A percentile compares a stretch with the other conserved stretches of the same genome.
phyloP scores from a whole-genome alignment of 1,284 basidiomycete genomes.

The Ustilago bromivora region DNA sequence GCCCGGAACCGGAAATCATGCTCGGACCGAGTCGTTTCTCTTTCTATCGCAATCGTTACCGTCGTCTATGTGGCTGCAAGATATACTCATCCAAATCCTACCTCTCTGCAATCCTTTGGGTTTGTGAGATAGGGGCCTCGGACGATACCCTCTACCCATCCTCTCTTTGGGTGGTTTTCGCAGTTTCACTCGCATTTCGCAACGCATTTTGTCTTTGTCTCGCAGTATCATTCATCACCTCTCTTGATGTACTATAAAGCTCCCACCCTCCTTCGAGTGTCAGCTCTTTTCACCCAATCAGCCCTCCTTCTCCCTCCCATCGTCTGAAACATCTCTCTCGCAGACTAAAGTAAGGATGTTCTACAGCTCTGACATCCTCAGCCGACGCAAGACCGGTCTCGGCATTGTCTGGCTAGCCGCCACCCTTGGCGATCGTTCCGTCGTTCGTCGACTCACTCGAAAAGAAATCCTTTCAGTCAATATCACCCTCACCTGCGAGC shows the following conservation, averaged over 20 bases:
- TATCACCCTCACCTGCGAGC: constrained; percentile 42
- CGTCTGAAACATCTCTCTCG: neutral
- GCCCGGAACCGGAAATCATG: constrained; percentile 2
- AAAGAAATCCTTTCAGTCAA: constrained; percentile 49
- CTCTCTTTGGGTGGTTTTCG: neutral
- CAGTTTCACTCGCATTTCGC: constrained; percentile 24
- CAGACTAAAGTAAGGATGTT: constrained; percentile 38
- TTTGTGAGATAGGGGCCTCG: neutral
- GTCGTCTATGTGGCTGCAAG: constrained; percentile 15
- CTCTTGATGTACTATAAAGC: constrained; percentile 1
- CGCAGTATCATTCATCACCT: neutral
- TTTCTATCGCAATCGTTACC: neutral
- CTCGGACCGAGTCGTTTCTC: neutral
- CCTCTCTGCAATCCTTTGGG: neutral
- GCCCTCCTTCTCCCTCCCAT: neutral
- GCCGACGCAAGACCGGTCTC: constrained; percentile 46
- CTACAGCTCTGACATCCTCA: constrained; percentile 58
- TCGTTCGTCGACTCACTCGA: constrained; percentile 45
- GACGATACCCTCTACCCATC: constrained; percentile 33
- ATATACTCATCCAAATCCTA: constrained; percentile 29
- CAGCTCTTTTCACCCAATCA: neutral
- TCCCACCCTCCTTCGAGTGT: neutral
- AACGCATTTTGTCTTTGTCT: neutral
- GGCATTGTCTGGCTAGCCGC: constrained; percentile 65
- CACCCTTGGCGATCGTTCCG: constrained; percentile 49